A percentile compares a stretch with the other conserved stretches of the same genome.
These are phyloP conservation scores for Malassezia obtusa DNA, from an alignment of 1,284 basidiomycete genomes.

Conservation along the genomic window DNA sequence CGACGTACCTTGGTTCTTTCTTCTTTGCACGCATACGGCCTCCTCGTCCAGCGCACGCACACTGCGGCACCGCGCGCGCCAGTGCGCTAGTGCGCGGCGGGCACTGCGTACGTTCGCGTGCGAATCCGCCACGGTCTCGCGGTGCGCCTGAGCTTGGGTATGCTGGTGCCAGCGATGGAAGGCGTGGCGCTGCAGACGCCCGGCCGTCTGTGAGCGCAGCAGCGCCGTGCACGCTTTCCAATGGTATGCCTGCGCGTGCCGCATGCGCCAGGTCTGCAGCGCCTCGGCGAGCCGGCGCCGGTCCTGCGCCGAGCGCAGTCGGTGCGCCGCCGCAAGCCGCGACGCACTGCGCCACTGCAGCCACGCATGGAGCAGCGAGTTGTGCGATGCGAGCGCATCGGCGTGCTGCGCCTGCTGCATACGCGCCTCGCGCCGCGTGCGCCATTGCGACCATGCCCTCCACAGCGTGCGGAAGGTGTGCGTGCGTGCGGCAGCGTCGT, in stretches of 20 bases:
- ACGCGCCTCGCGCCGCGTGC: background rate
- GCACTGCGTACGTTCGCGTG: too few species aligned
- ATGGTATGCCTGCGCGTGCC: background rate
- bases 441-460: background rate
- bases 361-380: background rate
- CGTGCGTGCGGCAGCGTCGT: background rate
- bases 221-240: background rate
- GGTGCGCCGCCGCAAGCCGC: too few species aligned
- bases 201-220: background rate
- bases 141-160: too few species aligned
- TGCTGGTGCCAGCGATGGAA: too few species aligned
- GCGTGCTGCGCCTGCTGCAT: too few species aligned
- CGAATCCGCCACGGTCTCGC: too few species aligned
- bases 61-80: background rate
- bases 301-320: background rate
- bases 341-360: constrained; percentile 1
- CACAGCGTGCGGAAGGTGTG: background rate
- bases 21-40: too few species aligned
- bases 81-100: background rate
- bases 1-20: too few species aligned
- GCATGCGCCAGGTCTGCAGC: constrained; percentile 4
- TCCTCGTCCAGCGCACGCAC: background rate
- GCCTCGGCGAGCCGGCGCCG: background rate
- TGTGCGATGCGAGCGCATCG: background rate
- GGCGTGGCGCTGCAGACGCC: background rate